These are phyloP conservation scores for Rhynchosporium secalis DNA, from an alignment of 2,329 filamentous ascomycete species.

Conservation along the genomic window DNA sequence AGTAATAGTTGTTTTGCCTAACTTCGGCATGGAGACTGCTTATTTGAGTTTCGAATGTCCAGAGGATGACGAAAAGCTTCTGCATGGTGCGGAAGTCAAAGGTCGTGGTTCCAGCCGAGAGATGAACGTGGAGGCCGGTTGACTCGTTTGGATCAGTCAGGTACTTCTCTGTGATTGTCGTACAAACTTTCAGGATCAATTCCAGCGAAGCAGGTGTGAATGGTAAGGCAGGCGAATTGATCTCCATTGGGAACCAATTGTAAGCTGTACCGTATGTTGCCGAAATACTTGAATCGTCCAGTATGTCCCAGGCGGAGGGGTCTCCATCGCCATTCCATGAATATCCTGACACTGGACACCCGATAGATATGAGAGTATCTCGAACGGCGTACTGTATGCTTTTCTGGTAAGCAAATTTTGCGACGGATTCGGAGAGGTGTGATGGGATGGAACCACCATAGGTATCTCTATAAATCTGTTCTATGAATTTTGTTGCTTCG, in stretches of 20 bases:
- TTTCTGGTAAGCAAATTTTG: background rate
- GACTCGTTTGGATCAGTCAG: conserved; percentile 31
- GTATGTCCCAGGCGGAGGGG: background rate
- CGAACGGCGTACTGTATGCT: background rate
- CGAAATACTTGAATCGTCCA: background rate
- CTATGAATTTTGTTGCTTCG: background rate
- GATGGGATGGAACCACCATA: too few relatives aligned
- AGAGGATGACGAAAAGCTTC: conserved; percentile 36
- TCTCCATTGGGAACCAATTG: background rate
- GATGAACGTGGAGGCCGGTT: conserved; percentile 39
- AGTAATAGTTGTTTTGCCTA: conserved; percentile 4
- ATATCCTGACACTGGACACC: background rate
- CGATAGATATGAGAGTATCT: background rate
- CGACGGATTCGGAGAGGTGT: too few relatives aligned
- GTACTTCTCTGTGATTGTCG: conserved; percentile 22
- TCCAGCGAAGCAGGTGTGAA: background rate
- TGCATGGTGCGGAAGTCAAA: conserved; percentile 33
- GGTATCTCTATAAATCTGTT: too few relatives aligned
- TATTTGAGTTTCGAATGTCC: conserved; percentile 36
- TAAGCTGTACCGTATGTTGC: background rate
- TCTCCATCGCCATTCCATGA: background rate
- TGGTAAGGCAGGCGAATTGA: conserved; percentile 8
- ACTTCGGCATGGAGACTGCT: conserved; percentile 32
- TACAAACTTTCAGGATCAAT: conserved; percentile 15
- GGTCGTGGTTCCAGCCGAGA: conserved; percentile 34